Evolutionary conservation across 1,284 basidiomycete genomes (phyloP), one percentile per base, ranked within the genome.

Genomic region (Leccinum pachyderme): DNA sequence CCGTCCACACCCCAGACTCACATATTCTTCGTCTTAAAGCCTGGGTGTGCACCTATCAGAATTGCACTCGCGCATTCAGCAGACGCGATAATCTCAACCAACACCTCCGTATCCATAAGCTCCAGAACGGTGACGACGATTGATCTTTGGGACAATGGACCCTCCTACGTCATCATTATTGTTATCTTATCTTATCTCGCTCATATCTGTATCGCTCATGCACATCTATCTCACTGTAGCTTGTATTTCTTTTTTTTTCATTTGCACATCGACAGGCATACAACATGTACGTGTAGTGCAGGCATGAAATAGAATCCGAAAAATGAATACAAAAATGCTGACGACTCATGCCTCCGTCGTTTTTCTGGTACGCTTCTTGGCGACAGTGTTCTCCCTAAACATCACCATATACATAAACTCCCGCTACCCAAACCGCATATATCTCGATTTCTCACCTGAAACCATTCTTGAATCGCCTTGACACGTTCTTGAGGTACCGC

Each of bases 391-490:
- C 80, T 95, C 93, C 73, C 92, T 91, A 22, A n/a, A 4, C 18
- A 25, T n/a, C 27, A 49, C 3, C n/a, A 29, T 15, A 24, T 44
- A 27, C 24, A 5, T 4, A 25, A 27, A 27, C 27, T 12, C 12
- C 24, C 18, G 18, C n/a, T 8, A 3, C 18, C 15, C 22, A 22
- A 22, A 13, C 4, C 5, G 22, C 25, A 18, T 11, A 18, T 18
- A 37, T 37, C n/a, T 11, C 35, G 35, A 28, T 33, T n/a, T n/a
- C 13, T 58, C 63, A 89, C 89, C 89, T 82, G 84, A 95, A 95
- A 58, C 95, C 96, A 75, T 98, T 98, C 91, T 98, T 98, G 88
- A 96, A 96, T 68, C 92, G 84, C 72, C 92, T 86, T 64, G 88
- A 86, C 51, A 97, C 95, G 56, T 81, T 75, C 84, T 95, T 97